These are phyloP conservation scores for Zygosaccharomyces pseudobailii DNA, from an alignment of 1,139 yeast species.

Conservation along the genomic window DNA sequence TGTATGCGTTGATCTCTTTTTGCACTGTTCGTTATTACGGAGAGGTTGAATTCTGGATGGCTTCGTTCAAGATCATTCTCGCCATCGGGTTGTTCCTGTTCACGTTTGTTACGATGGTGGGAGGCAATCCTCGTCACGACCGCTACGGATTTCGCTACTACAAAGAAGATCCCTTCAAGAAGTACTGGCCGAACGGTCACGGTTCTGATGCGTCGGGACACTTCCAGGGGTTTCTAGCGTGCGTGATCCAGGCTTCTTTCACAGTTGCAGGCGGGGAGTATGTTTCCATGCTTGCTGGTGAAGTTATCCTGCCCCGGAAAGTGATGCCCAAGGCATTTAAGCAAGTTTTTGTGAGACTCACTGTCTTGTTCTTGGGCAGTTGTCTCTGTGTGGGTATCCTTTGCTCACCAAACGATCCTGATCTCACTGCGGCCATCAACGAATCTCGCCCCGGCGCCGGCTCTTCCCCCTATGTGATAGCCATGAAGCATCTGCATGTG, in stretches of 20 bases:
- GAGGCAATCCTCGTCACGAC: slow-evolving; percentile 70
- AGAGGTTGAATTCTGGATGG: slow-evolving; percentile 76
- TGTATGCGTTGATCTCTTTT: slow-evolving; percentile 60
- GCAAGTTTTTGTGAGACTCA: slow-evolving; percentile 68
- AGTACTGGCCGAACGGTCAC: slow-evolving; percentile 49
- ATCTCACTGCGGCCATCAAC: slow-evolving; percentile 39
- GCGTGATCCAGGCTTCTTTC: slow-evolving; percentile 57
- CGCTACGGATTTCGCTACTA: slow-evolving; percentile 66
- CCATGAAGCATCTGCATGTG: slow-evolving; percentile 51
- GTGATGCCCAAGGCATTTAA: slow-evolving; percentile 76
- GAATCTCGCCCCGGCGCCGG: slow-evolving; percentile 54
- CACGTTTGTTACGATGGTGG: slow-evolving; percentile 76
- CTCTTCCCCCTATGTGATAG: slow-evolving; percentile 60
- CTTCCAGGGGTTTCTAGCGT: slow-evolving; percentile 66
- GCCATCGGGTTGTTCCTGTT: slow-evolving; percentile 69
- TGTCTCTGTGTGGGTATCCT: slow-evolving; percentile 57
- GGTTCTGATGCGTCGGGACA: slow-evolving; percentile 44
- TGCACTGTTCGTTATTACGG: slow-evolving; percentile 74
- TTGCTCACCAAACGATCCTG: slow-evolving; percentile 50
- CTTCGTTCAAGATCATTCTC: slow-evolving; percentile 65
- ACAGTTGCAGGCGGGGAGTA: slow-evolving; percentile 84
- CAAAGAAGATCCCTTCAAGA: slow-evolving; percentile 52
- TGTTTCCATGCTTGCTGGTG: slow-evolving; percentile 80
- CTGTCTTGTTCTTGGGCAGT: slow-evolving; percentile 63
- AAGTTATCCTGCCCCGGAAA: slow-evolving; percentile 69